These are phyloP conservation scores for Bimuria novae-zelandiae DNA, from an alignment of 2,329 filamentous ascomycete genomes.

Conservation along the genomic window DNA sequence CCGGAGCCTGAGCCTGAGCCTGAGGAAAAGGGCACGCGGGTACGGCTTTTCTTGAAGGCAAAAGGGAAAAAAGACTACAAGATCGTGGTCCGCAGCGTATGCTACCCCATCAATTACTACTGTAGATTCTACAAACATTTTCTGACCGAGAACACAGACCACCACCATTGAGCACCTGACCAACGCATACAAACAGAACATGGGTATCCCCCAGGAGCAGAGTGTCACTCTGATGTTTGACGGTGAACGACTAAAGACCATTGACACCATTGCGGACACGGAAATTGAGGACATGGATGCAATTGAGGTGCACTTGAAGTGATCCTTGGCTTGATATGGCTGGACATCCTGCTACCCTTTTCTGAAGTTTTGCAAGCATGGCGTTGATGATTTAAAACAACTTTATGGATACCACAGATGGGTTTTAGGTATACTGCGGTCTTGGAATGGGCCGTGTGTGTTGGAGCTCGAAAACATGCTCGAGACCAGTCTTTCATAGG, in stretches of 20 bases:
- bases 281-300: constrained; percentile 46
- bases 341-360: background rate
- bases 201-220: constrained; percentile 29
- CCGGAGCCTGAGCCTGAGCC: constrained; percentile 24
- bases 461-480: background rate
- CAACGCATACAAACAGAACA: constrained; percentile 31
- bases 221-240: constrained; percentile 45
- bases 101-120: constrained; percentile 19
- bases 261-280: constrained; percentile 36
- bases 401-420: constrained; percentile 7
- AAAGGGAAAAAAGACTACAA: constrained; percentile 57
- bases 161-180: constrained; percentile 39
- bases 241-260: constrained; percentile 41
- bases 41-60: constrained; percentile 58
- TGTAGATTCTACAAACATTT: background rate
- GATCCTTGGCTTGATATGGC: constrained; percentile 5
- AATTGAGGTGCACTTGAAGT: constrained; percentile 45
- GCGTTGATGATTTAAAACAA: constrained; percentile 11
- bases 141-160: constrained; percentile 23
- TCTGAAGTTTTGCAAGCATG: constrained; percentile 8
- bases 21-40: constrained; percentile 27
- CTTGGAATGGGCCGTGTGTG: background rate
- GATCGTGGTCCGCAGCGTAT: constrained; percentile 54
- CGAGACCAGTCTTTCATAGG: background rate
- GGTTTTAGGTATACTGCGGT: background rate